A percentile compares a stretch with the other conserved stretches of the same genome.
phyloP scores from a whole-genome alignment of 352 stramenopile genomes.

The Globisporangium canariense region DNA sequence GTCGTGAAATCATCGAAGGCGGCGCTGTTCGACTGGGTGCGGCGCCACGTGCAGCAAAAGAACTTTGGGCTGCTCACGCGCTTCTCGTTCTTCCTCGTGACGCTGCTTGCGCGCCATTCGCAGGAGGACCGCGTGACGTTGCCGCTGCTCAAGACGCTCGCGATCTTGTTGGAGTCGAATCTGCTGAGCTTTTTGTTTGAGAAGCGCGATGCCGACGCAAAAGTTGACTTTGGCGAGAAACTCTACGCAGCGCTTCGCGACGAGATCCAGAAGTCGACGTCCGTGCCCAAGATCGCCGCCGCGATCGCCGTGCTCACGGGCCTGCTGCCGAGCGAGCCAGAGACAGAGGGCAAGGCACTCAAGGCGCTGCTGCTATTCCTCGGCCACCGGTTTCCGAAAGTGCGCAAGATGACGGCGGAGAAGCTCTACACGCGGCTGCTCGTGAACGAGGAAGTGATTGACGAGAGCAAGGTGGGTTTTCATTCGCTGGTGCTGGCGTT shows the following conservation, averaged over 20 bases:
- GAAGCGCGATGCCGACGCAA: conserved; percentile 25
- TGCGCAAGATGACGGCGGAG: conserved; percentile 81
- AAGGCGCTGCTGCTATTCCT: conserved; percentile 74
- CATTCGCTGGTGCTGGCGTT: not conserved
- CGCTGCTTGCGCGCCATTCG: conserved; percentile 51
- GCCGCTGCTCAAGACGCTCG: conserved; percentile 85
- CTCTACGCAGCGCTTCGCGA: conserved; percentile 64
- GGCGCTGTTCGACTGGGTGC: conserved; percentile 63
- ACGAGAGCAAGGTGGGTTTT: conserved; percentile 52
- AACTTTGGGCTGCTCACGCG: conserved; percentile 63
- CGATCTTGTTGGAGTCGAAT: conserved; percentile 65
- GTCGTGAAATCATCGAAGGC: conserved; percentile 83
- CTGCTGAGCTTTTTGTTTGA: conserved; percentile 60
- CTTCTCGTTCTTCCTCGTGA: conserved; percentile 70
- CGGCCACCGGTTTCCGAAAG: conserved; percentile 80
- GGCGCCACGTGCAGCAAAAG: conserved; percentile 41
- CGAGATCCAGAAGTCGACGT: conserved; percentile 61
- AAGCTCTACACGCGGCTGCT: conserved; percentile 80
- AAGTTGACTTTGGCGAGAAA: conserved; percentile 44
- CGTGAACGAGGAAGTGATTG: conserved; percentile 67
- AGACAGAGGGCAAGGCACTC: conserved; percentile 55
- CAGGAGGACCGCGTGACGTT: conserved; percentile 82
- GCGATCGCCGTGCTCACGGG: conserved; percentile 71
- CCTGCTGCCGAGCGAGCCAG: conserved; percentile 56
- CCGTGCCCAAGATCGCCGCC: conserved; percentile 63